These are phyloP conservation scores for Solanum peruvianum DNA, from an alignment of 257 asterid genomes.

Conservation along the genomic window DNA sequence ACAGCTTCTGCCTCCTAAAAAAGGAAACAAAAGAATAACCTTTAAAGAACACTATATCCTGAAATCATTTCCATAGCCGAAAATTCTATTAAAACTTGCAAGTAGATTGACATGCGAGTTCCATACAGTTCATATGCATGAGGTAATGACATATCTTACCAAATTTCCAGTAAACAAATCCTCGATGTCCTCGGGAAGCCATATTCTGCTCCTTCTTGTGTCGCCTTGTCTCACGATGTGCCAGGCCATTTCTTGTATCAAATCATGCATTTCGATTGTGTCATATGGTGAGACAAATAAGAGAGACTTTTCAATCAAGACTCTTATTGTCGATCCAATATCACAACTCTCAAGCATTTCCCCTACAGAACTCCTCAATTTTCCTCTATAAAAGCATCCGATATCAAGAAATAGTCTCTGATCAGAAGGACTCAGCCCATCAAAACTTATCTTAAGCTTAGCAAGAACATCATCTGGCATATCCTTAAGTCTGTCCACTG, in stretches of 20 bases:
- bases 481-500: not conserved
- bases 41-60: not conserved
- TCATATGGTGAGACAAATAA: not conserved
- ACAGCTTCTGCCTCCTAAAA: not conserved
- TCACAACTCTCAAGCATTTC: not conserved
- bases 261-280: constrained; percentile 3
- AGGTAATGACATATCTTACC: not conserved
- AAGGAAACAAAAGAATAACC: not conserved
- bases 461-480: not conserved
- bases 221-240: not conserved
- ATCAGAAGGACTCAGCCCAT: not conserved
- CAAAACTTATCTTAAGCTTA: constrained; percentile 2
- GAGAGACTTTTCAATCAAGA: constrained; percentile 1
- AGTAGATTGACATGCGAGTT: not conserved
- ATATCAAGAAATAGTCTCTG: not conserved
- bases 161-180: not conserved
- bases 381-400: not conserved
- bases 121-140: not conserved
- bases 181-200: not conserved
- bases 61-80: not conserved
- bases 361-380: not conserved
- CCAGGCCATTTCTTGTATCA: constrained; percentile 2
- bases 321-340: not conserved
- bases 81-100: not conserved
- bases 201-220: not conserved